Conservation (phyloP, 805 yeast genomes). For the Lipomyces spencermartinsiae region DNA sequence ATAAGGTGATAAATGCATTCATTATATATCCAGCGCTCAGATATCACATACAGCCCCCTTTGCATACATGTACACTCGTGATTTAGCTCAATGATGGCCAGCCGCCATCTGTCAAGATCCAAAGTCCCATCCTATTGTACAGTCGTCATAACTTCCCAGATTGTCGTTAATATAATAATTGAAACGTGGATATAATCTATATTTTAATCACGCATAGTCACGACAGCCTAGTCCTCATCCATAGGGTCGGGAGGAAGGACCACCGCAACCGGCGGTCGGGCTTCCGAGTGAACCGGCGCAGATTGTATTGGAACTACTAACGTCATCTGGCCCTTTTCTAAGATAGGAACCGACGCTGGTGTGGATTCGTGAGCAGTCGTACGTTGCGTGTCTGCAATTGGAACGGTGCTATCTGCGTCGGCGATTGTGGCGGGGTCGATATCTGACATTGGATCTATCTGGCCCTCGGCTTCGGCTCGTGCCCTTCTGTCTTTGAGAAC, state of each 20-base stretch:
- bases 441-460: conserved; percentile 4
- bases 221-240: background rate
- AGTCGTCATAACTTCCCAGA: background rate
- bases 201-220: background rate
- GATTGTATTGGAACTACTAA: conserved; percentile 9
- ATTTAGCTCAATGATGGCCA: conserved; percentile 1
- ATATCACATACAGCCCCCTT: background rate
- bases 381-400: background rate
- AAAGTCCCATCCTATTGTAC: background rate
- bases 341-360: background rate
- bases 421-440: background rate
- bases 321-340: conserved; percentile 24
- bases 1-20: background rate
- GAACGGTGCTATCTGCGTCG: background rate
- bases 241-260: background rate
- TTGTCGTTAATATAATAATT: background rate
- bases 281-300: background rate
- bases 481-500: conserved; percentile 29
- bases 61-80: background rate
- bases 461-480: conserved; percentile 4
- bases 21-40: background rate
- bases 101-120: conserved; percentile 1
- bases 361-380: background rate
- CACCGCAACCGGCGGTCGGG: background rate
- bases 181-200: background rate